phyloP scores from a whole-genome alignment of 352 stramenopile species.

The Pseudoperonospora humuli region DNA sequence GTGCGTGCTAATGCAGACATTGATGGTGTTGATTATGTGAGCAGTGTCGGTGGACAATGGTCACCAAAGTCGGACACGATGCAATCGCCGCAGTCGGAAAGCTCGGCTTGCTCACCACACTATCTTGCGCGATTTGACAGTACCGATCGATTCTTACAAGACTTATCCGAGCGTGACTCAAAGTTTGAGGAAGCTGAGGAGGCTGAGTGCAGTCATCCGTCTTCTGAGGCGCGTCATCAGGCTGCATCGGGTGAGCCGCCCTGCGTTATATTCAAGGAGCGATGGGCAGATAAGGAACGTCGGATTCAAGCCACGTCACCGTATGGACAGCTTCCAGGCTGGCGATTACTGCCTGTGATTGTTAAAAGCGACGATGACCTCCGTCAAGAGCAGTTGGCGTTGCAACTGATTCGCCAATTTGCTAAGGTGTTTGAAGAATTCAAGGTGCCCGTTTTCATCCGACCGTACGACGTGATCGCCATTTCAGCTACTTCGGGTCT shows the following conservation, averaged over 20 bases:
- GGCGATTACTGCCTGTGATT: slow-evolving; percentile 91
- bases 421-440: slow-evolving; percentile 92
- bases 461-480: slow-evolving; percentile 94
- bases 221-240: slow-evolving; percentile 12
- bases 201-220: slow-evolving; percentile 16
- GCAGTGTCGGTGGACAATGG: slow-evolving; percentile 29
- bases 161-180: slow-evolving; percentile 62
- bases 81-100: slow-evolving; percentile 45
- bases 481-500: slow-evolving; percentile 91
- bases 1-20: slow-evolving; percentile 12
- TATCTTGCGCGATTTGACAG: slow-evolving; percentile 61
- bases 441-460: slow-evolving; percentile 91
- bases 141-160: slow-evolving; percentile 64
- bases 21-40: slow-evolving; percentile 20
- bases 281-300: slow-evolving; percentile 91
- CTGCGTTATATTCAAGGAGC: slow-evolving; percentile 90
- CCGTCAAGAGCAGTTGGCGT: slow-evolving; percentile 95
- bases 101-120: slow-evolving; percentile 49
- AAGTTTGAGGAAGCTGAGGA: slow-evolving; percentile 59
- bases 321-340: slow-evolving; percentile 79
- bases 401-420: slow-evolving; percentile 94
- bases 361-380: slow-evolving; percentile 98
- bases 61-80: slow-evolving; percentile 57
- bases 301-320: slow-evolving; percentile 82
- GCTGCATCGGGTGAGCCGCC: slow-evolving; percentile 29